Conservation (phyloP, 2,329 filamentous ascomycete genomes). For the Nannizzia gypsea region DNA sequence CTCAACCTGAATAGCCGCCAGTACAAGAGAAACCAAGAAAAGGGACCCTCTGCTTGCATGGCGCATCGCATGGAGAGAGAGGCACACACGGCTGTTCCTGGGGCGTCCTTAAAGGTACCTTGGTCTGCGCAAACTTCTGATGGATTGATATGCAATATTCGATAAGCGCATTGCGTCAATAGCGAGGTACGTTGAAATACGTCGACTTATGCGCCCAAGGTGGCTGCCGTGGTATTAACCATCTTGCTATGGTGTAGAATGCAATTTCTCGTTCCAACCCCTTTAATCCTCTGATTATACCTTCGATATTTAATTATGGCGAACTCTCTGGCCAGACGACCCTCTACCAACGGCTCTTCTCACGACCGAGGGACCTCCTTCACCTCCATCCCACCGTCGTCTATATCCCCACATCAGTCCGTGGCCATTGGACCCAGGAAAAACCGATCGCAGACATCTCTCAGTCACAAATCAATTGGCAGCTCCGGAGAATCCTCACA, state of each 20-base stretch:
- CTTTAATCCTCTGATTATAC: neutral
- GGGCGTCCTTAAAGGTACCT: neutral
- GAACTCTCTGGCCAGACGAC: constrained; percentile 28
- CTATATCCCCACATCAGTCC: constrained; percentile 23
- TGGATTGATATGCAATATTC: neutral
- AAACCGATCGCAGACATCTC: constrained; percentile 51
- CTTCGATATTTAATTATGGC: constrained; percentile 22
- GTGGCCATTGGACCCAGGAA: constrained; percentile 42
- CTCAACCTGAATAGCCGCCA: neutral
- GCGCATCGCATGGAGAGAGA: neutral
- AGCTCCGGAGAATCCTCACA: constrained; percentile 30
- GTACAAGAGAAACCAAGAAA: neutral
- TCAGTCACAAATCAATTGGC: constrained; percentile 40
- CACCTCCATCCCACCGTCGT: constrained; percentile 48
- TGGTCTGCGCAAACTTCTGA: neutral
- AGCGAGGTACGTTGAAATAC: neutral
- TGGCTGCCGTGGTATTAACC: neutral
- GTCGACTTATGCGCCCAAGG: neutral
- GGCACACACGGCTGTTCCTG: neutral
- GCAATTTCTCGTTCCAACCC: constrained; percentile 1
- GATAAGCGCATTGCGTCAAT: neutral
- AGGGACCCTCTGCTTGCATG: neutral
- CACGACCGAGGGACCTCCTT: constrained; percentile 45
- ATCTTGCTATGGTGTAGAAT: neutral
- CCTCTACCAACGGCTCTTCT: constrained; percentile 28